phyloP scores from a whole-genome alignment of 2,329 filamentous ascomycete genomes.

The Nigrospora sphaerica region DNA sequence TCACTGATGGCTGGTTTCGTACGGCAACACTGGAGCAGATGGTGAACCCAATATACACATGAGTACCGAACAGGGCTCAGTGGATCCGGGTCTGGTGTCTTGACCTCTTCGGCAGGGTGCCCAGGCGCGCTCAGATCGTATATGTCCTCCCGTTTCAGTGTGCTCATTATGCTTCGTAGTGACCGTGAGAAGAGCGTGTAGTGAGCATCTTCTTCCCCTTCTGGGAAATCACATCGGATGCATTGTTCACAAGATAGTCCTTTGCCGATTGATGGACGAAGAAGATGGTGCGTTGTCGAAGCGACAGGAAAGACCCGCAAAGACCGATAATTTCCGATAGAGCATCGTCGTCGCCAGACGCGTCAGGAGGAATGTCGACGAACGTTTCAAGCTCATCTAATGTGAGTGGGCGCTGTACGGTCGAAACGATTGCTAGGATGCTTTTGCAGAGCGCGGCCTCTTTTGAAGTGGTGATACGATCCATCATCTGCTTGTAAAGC shows the following conservation, averaged over 20 bases:
- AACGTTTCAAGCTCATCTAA: slow-evolving; percentile 22
- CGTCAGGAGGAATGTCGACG: slow-evolving; percentile 4
- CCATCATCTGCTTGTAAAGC: slow-evolving; percentile 31
- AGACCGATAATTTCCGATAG: slow-evolving; percentile 20
- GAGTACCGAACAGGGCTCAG: slow-evolving; percentile 20
- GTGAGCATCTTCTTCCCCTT: slow-evolving; percentile 17
- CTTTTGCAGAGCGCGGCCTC: slow-evolving; percentile 21
- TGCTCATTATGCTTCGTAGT: slow-evolving; percentile 18
- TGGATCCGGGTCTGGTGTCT: slow-evolving; percentile 14
- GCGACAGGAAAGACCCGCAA: slow-evolving; percentile 32
- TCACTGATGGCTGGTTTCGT: background rate
- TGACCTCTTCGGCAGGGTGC: slow-evolving; percentile 12
- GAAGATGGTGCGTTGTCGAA: slow-evolving; percentile 19
- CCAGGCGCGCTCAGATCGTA: slow-evolving; percentile 20
- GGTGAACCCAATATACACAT: slow-evolving; percentile 26
- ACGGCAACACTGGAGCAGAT: slow-evolving; percentile 13
- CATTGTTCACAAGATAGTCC: slow-evolving; percentile 25
- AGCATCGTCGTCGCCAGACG: slow-evolving; percentile 4
- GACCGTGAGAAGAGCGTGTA: slow-evolving; percentile 24
- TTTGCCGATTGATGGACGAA: slow-evolving; percentile 37
- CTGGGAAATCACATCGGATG: slow-evolving; percentile 16
- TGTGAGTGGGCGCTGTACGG: slow-evolving; percentile 27
- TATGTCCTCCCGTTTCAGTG: slow-evolving; percentile 24
- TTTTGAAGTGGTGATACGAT: slow-evolving; percentile 18
- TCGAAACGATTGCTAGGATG: slow-evolving; percentile 23